phyloP scores from a whole-genome alignment of 371 early-diverging fungal genomes.

The Encephalitozoon hellem region DNA sequence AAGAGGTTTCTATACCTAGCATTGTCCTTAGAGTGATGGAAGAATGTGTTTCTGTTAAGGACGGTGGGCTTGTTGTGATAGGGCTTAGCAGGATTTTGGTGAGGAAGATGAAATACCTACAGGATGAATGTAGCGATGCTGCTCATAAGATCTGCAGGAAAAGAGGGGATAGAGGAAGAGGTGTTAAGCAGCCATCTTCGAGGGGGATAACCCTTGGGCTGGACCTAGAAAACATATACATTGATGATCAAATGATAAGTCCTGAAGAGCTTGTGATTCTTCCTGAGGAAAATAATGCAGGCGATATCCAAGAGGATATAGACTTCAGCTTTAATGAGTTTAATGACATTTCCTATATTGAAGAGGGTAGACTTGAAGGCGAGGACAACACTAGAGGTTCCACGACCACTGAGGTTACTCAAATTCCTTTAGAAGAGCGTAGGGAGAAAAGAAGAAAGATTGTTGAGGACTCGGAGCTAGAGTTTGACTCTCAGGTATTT shows the following conservation, averaged over 20 bases:
- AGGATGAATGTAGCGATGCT: neutral
- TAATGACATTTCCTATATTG: neutral
- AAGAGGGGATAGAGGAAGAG: neutral
- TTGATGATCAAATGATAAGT: neutral
- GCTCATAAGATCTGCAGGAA: neutral
- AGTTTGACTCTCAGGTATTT: neutral
- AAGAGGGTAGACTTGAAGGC: neutral
- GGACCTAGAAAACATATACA: neutral
- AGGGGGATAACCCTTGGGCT: neutral
- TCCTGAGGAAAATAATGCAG: neutral
- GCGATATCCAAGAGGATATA: neutral
- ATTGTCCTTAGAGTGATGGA: neutral
- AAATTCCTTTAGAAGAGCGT: neutral
- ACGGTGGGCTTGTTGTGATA: neutral
- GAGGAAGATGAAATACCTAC: neutral
- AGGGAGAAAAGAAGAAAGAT: constrained; percentile 3
- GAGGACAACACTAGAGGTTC: neutral
- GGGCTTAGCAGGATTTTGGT: neutral
- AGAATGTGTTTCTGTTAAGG: neutral
- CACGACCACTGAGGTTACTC: neutral
- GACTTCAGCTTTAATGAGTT: neutral
- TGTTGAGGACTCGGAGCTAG: neutral
- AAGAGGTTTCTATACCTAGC: neutral
- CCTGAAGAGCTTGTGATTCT: constrained; percentile 3
- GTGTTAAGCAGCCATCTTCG: neutral